A percentile compares a stretch with the other conserved stretches of the same genome.
Evolutionary conservation across 2,329 filamentous ascomycete species (phyloP).

Genomic region (Nothopassalora personata): DNA sequence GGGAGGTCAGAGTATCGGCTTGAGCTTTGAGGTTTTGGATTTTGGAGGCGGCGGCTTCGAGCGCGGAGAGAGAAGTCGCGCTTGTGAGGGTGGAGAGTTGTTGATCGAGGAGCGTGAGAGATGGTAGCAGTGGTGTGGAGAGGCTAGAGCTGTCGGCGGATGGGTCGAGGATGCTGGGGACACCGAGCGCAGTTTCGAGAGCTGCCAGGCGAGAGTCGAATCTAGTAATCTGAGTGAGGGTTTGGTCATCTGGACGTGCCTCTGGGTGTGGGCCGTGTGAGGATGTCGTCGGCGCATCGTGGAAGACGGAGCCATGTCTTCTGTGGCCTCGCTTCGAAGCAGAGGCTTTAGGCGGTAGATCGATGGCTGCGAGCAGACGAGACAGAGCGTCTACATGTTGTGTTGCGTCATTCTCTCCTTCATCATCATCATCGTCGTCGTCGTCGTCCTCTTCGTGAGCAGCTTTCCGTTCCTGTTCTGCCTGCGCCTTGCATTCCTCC

Average conservation of each 20-base stretch:
- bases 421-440: constrained; percentile 35
- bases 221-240: constrained; percentile 73
- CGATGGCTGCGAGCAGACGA: constrained; percentile 63
- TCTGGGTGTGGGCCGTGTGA: not conserved
- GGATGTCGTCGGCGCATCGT: constrained; percentile 17
- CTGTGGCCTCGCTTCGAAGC: constrained; percentile 8
- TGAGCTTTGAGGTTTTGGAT: constrained; percentile 47
- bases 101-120: constrained; percentile 72
- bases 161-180: constrained; percentile 59
- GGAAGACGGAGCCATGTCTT: constrained; percentile 11
- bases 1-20: constrained; percentile 54
- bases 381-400: constrained; percentile 62
- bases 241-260: constrained; percentile 43
- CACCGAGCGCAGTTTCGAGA: constrained; percentile 75
- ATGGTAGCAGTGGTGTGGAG: constrained; percentile 69
- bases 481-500: constrained; percentile 49
- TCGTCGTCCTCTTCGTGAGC: constrained; percentile 40
- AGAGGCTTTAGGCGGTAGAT: constrained; percentile 28
- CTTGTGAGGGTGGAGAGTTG: constrained; percentile 68
- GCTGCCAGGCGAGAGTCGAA: constrained; percentile 77
- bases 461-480: constrained; percentile 41
- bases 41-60: constrained; percentile 51
- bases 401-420: constrained; percentile 45
- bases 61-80: constrained; percentile 63
- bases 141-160: constrained; percentile 51